These are phyloP conservation scores for Cenchrus americanus DNA, from an alignment of 176 grass and related monocot genomes.

Conservation along the genomic window DNA sequence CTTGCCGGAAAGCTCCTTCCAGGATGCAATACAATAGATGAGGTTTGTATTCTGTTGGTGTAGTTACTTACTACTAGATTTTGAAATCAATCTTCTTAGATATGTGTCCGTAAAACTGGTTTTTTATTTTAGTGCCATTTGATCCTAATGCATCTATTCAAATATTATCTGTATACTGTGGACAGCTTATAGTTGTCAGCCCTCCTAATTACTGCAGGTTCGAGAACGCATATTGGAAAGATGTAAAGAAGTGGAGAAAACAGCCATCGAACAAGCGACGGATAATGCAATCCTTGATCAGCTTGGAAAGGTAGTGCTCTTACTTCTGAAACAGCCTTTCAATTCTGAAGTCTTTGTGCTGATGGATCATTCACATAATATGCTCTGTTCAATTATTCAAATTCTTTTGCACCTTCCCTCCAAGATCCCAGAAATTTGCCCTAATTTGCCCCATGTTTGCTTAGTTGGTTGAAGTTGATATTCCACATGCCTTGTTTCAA, in stretches of 20 bases:
- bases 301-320: conserved; percentile 61
- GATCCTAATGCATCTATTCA: conserved; percentile 1
- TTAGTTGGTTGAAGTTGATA: conserved; percentile 92
- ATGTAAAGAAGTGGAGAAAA: conserved; percentile 90
- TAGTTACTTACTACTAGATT: conserved; percentile 10
- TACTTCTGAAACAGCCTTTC: conserved; percentile 40
- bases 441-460: conserved; percentile 44
- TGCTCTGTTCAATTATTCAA: conserved; percentile 14
- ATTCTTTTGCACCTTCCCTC: conserved; percentile 1
- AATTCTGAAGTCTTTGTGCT: conserved; percentile 6
- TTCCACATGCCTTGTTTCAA: conserved; percentile 90
- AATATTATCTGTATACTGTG: conserved; percentile 22
- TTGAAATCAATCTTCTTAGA: neutral
- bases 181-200: neutral
- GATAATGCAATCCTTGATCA: conserved; percentile 97
- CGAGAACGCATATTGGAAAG: conserved; percentile 81
- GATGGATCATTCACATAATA: neutral
- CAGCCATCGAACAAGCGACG: conserved; percentile 96
- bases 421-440: conserved; percentile 12
- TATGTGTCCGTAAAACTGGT: neutral
- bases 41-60: conserved; percentile 56
- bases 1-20: conserved; percentile 84
- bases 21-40: conserved; percentile 77
- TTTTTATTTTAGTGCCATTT: neutral
- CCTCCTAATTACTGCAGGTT: conserved; percentile 54